Base-by-base conservation (phyloP, 1,284 basidiomycete species). In the Neolentinus lepideus region DNA sequence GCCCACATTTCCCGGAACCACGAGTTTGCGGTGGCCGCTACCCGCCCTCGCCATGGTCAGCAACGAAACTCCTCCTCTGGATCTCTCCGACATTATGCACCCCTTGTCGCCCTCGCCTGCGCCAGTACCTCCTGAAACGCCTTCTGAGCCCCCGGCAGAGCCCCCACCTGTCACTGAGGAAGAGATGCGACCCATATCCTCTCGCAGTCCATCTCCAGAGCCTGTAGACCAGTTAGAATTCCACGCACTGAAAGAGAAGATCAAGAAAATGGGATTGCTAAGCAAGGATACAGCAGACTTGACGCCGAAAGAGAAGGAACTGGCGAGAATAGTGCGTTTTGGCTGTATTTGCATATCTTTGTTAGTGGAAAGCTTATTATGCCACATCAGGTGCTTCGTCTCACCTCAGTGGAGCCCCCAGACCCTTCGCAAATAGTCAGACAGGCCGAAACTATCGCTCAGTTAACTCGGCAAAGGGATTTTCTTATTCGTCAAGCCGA, bases 391-490 rank as follows among this genome's bases (percentile, higher is more conserved):
- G 73, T 85, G 22, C 62, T 81, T 21, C 75, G 75, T 51, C 69
- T 88, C 25, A 78, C 76, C 11, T 66, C 71, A 54, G 67, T 62
- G 57, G 57, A 66, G 63, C 56, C 73, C 67, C 63, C 75, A 63
- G 58, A 70, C 57, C 58, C 72, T 3, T 64, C 74, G 2, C 86
- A 88, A 61, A 69, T 88, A 1, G 64, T 77, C 22, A 69, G 71
- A 47, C 86, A 89, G 61, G 86, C 86, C 6, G 75, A 78, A 22
- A 75, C 75, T 11, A 88, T 89, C 60, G 71, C 77, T 3, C 67
- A 71, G 1, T 67, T 89, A 14, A 75, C 71, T 1, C 63, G 69
- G 16, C 84, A 90, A 60, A 75, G 83, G n/a, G 78, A 86, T 60
- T 75, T 78, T 55, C 61, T 88, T 11, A 58, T 81, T 1, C 67